phyloP scores from a whole-genome alignment of 345 rosid genomes.

The Pistacia vera region DNA sequence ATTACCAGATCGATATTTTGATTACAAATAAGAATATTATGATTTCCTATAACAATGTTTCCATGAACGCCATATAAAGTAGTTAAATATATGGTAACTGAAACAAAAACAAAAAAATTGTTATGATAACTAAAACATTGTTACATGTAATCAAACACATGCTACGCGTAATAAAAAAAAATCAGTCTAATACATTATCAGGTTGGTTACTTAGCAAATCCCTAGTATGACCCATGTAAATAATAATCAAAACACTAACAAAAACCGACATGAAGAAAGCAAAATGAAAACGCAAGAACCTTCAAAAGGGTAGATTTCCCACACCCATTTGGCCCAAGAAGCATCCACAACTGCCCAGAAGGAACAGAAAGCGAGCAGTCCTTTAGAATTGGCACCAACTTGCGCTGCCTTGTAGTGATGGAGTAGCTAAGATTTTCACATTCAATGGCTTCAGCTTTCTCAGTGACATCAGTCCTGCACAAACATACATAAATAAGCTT shows the following conservation, averaged over 20 bases:
- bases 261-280: background rate
- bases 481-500: background rate
- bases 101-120: no score
- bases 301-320: slow-evolving; percentile 97
- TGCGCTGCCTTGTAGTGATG: slow-evolving; percentile 54
- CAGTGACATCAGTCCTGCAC: slow-evolving; percentile 47
- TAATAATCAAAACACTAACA: background rate
- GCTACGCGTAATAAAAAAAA: no score
- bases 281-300: slow-evolving; percentile 35
- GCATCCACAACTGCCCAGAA: slow-evolving; percentile 88
- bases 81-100: no score
- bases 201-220: no score
- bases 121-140: no score
- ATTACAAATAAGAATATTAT: no score
- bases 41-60: no score
- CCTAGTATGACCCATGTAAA: no score
- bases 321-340: slow-evolving; percentile 97
- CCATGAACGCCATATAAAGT: no score
- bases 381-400: slow-evolving; percentile 57
- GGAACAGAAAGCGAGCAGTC: slow-evolving; percentile 79
- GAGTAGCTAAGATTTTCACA: slow-evolving; percentile 72
- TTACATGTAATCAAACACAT: no score
- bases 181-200: no score
- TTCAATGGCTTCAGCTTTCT: slow-evolving; percentile 48
- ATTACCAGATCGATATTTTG: no score